These are phyloP conservation scores for Multifurca ochricompacta DNA, from an alignment of 768 basidiomycete species.

Conservation along the genomic window DNA sequence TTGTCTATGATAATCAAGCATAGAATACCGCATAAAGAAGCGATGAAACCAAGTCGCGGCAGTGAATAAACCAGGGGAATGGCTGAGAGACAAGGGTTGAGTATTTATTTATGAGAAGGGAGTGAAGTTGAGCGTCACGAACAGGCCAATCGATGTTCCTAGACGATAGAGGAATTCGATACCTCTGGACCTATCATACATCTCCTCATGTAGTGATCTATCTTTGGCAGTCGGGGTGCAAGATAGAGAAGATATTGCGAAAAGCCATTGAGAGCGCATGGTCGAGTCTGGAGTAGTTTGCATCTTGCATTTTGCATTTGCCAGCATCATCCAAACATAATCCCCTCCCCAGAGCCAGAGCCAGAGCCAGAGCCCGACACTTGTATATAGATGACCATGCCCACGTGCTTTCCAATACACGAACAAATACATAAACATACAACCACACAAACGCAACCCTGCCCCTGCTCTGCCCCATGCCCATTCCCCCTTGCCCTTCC, in stretches of 20 bases:
- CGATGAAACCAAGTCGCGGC: constrained; percentile 89
- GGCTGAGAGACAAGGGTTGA: constrained; percentile 37
- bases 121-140: constrained; percentile 28
- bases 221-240: constrained; percentile 20
- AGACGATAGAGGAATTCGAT: constrained; percentile 81
- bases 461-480: too few species aligned
- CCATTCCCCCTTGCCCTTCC: too few species aligned
- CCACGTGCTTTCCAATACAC: too few species aligned
- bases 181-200: constrained; percentile 73
- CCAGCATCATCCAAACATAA: too few species aligned
- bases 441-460: too few species aligned
- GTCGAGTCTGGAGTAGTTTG: neutral
- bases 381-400: too few species aligned
- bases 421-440: too few species aligned
- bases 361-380: too few species aligned
- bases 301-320: neutral
- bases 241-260: constrained; percentile 12
- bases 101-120: constrained; percentile 9
- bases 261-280: constrained; percentile 15
- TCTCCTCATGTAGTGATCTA: constrained; percentile 46
- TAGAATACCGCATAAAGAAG: constrained; percentile 81
- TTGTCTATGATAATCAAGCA: constrained; percentile 76
- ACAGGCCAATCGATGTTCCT: constrained; percentile 72
- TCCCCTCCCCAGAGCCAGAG: too few species aligned
- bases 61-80: constrained; percentile 75